Base-by-base conservation (phyloP, 2,329 filamentous ascomycete genomes). In the Colletotrichum sp. region DNA sequence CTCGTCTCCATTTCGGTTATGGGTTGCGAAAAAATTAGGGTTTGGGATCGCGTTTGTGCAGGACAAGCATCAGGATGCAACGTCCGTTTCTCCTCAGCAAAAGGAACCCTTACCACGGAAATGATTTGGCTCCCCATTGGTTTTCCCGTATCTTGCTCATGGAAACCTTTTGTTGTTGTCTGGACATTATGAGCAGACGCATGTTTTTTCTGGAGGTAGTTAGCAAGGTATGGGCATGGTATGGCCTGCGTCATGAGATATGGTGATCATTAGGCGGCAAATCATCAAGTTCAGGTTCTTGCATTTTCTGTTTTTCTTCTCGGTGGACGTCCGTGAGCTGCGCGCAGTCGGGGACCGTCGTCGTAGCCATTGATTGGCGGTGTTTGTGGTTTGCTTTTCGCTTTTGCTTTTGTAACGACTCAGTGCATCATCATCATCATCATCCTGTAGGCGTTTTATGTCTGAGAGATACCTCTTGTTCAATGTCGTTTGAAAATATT, bases 71-170 rank as follows among this genome's bases (percentile, higher is more conserved):
- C 74, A 19, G 74, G 74, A 73, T 76, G 74, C 61, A 59, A 30
- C 25, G 65, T 65, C 70, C 70, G 71, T 44, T 69, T 61, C 65
- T 60, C 65, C 59, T 66, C 65, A 55, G 25, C 59, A 28, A 48
- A 52, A 65, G 59, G 70, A 69, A 73, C 36, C 69, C 70, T n/a
- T 28, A 11, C 59, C 59, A 65, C 39, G 59, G 74, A 73, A 59
- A 76, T 68, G 59, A 74, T 76, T 75, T 73, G 65, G 65, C 70
- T 76, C 68, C 70, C 25, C 57, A 65, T 76, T 76, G 74, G 70
- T 74, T 73, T 52, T 75, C 57, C 65, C 63, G n/a, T 22, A 75
- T 74, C 74, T 76, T 68, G 70, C 59, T 74, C 44, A 76, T 48
- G 74, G 60, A 71, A 65, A 65, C 60, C 52, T 65, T 60, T 61